A percentile compares a stretch with the other conserved stretches of the same genome.
Conservation (phyloP, 257 asterid genomes). For the Gentiana macrophylla region DNA sequence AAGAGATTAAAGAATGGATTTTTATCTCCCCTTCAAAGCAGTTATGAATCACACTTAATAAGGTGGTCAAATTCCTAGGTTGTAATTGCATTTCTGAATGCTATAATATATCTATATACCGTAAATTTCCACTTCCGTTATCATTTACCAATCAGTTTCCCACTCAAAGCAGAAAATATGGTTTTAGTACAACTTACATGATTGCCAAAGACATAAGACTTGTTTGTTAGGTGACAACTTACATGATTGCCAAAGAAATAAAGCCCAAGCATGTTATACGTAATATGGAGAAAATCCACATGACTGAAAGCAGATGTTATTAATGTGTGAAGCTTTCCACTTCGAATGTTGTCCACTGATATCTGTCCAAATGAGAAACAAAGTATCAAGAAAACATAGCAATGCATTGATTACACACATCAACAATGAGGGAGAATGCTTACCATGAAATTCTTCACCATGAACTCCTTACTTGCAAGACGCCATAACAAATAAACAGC, state of each 20-base stretch:
- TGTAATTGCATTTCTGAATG: too few species aligned
- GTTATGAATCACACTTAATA: too few species aligned
- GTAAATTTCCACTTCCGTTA: too few species aligned
- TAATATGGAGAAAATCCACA: constrained; percentile 39
- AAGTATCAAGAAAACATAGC: not conserved
- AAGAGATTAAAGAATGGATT: not conserved
- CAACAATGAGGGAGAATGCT: constrained; percentile 12
- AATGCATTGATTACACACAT: not conserved
- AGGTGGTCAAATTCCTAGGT: too few species aligned
- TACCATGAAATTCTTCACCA: constrained; percentile 75
- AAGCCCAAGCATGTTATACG: constrained; percentile 71
- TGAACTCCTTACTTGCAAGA: constrained; percentile 41
- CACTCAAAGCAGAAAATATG: too few species aligned
- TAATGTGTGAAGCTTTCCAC: constrained; percentile 78
- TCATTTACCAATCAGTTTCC: too few species aligned
- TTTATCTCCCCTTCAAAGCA: too few species aligned
- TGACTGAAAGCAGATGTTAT: constrained; percentile 89
- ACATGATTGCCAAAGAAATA: constrained; percentile 79
- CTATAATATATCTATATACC: too few species aligned
- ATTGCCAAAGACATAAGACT: too few species aligned
- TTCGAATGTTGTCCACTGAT: constrained; percentile 63
- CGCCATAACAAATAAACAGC: constrained; percentile 73
- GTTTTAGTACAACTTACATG: too few species aligned
- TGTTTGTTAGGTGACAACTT: constrained; percentile 23
- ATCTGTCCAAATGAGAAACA: constrained; percentile 37